Conservation (phyloP, 176 grass and related monocot species). For the Zoysia japonica region DNA sequence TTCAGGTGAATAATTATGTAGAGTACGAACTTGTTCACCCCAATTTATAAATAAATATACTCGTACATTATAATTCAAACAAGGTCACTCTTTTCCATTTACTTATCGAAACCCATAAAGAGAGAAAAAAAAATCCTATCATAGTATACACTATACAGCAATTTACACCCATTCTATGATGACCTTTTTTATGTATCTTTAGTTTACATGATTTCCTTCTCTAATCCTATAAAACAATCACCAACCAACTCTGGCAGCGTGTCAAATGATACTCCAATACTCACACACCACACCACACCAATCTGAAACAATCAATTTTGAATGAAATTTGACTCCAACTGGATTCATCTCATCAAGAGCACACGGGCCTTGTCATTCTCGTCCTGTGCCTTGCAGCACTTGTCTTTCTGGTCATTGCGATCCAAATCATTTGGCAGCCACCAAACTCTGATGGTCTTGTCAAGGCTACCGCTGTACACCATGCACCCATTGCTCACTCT, state of each 20-base stretch:
- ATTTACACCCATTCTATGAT: conserved; percentile 32
- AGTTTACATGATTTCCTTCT: neutral
- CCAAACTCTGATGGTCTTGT: conserved; percentile 95
- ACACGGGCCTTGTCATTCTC: conserved; percentile 16
- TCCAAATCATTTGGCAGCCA: conserved; percentile 53
- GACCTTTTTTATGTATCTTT: conserved; percentile 1
- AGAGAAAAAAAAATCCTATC: conserved; percentile 1
- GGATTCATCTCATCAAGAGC: conserved; percentile 41
- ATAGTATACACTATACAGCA: neutral
- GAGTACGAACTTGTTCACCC: neutral
- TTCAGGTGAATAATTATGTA: too few relatives aligned
- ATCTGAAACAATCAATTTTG: neutral
- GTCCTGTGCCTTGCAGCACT: conserved; percentile 11
- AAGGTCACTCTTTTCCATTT: neutral
- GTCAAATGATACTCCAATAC: conserved; percentile 24
- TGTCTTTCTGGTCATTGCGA: neutral
- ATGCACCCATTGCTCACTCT: conserved; percentile 61
- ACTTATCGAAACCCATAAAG: neutral
- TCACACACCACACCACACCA: neutral
- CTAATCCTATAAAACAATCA: neutral
- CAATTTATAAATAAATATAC: neutral
- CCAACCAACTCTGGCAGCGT: neutral
- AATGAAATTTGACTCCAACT: neutral
- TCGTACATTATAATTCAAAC: neutral
- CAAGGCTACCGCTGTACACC: conserved; percentile 84